Base-by-base conservation (phyloP, 768 basidiomycete genomes). In the Mycena rebaudengoi region DNA sequence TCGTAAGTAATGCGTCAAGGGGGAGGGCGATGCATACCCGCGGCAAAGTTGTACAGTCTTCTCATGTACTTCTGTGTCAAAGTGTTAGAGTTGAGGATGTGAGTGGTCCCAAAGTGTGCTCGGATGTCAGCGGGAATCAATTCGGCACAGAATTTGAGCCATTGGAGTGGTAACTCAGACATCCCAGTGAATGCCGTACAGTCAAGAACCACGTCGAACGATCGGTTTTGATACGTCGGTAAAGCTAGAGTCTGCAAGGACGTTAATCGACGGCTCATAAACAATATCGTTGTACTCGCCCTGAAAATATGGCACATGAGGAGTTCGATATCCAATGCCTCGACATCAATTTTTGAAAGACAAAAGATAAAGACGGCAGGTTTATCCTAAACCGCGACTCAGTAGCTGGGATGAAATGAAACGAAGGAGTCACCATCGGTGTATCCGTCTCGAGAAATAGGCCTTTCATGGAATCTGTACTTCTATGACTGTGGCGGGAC, bases 101-200 rank as follows among this genome's bases (percentile, higher is more conserved):
- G 87, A 16, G 88, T 83, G 4, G 76, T 85, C 32, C 74, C 66
- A 70, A 92, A 88, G n/a, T 87, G 86, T 29, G 75, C 72, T 40
- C 89, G 84, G 56, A 94, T 84, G 62, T 95, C 92, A 25, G 75
- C 73, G 7, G 94, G 92, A 55, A 91, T 85, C 20, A 92, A 78
- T 71, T 94, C 91, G 13, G 88, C 84, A 62, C 91, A 89, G 55
- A 87, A 90, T 74, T 91, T 92, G 45, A 95, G 72, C 91, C 91
- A 94, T 64, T 91, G 90, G 10, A 92, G 78, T 0, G 95, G 94
- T 8, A 95, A 80, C 75, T 95, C 92, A 0, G 92, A 92, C 11
- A 84, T 83, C 2, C 89, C 82, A 4, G 87, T 83, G 73, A 95
- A 95, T 10, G 84, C 85, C 33, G 94, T 95, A 76, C 90, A 94